A percentile compares a stretch with the other conserved stretches of the same genome.
Evolutionary conservation across 2,329 filamentous ascomycete species (phyloP).

Genomic region (Xylaria sp.): DNA sequence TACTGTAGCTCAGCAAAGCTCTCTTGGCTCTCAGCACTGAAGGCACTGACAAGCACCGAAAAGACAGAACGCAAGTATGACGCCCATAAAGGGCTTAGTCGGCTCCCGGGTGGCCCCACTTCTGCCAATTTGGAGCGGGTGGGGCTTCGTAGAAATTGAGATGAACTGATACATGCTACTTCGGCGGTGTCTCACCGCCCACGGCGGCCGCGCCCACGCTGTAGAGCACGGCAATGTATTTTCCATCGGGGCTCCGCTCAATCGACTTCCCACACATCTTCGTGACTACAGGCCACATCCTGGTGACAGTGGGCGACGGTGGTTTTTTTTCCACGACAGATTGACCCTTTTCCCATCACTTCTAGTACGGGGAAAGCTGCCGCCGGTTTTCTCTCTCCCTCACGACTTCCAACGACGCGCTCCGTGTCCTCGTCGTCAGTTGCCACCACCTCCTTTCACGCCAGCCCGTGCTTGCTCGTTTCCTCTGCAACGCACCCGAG

Average conservation of each 20-base stretch:
- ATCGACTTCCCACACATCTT: slow-evolving; percentile 22
- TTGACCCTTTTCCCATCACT: slow-evolving; percentile 41
- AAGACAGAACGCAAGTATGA: slow-evolving; percentile 32
- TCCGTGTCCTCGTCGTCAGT: slow-evolving; percentile 37
- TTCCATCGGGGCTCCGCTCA: slow-evolving; percentile 24
- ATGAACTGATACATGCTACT: slow-evolving; percentile 34
- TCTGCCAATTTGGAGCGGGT: slow-evolving; percentile 27
- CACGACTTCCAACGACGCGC: slow-evolving; percentile 40
- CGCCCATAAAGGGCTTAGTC: slow-evolving; percentile 34
- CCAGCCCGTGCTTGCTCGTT: slow-evolving; percentile 29
- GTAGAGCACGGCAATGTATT: slow-evolving; percentile 16
- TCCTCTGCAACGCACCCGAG: slow-evolving; percentile 26
- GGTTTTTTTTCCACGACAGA: slow-evolving; percentile 35
- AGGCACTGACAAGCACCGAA: slow-evolving; percentile 11
- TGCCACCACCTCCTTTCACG: slow-evolving; percentile 21
- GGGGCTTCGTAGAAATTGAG: slow-evolving; percentile 20
- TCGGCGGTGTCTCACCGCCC: neutral
- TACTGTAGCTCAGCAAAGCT: neutral
- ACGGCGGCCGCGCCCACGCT: neutral
- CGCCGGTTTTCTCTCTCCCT: slow-evolving; percentile 33
- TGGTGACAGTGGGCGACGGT: slow-evolving; percentile 15
- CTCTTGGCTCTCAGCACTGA: slow-evolving; percentile 7
- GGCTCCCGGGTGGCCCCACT: slow-evolving; percentile 26
- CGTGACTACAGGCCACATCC: slow-evolving; percentile 28
- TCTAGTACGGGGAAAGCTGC: slow-evolving; percentile 31